Conservation (phyloP, 352 stramenopile species). For the Nothophytophthora sp. region DNA sequence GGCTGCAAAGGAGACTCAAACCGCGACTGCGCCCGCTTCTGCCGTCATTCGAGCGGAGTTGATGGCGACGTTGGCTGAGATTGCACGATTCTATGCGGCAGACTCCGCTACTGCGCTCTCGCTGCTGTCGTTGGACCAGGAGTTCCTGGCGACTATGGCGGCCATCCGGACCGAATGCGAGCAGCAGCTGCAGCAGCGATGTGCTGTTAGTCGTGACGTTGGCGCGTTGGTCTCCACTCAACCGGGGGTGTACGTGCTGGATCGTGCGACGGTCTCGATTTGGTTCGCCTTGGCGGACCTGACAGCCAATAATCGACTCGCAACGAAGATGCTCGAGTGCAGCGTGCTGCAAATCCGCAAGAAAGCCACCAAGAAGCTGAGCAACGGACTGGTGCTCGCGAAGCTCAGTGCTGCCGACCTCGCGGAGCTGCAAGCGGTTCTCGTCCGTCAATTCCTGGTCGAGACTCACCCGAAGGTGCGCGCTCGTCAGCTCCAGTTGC, state of each 20-base stretch:
- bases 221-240: conserved; percentile 21
- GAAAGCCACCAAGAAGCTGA: conserved; percentile 54
- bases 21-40: too few relatives aligned
- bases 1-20: conserved; percentile 15
- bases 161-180: conserved; percentile 29
- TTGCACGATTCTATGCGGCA: conserved; percentile 34
- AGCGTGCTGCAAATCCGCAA: conserved; percentile 66
- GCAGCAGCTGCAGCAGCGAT: conserved; percentile 31
- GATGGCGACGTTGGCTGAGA: conserved; percentile 46
- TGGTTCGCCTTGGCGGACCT: conserved; percentile 36
- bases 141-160: conserved; percentile 11
- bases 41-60: conserved; percentile 50
- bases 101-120: conserved; percentile 8
- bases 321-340: conserved; percentile 39
- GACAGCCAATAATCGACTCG: conserved; percentile 13
- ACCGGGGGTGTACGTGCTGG: conserved; percentile 44
- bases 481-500: conserved; percentile 50
- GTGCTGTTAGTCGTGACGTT: conserved; percentile 9
- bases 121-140: conserved; percentile 5
- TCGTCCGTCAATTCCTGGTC: conserved; percentile 49
- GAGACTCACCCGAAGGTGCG: conserved; percentile 72
- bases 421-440: conserved; percentile 33
- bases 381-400: conserved; percentile 21
- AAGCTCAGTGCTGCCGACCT: conserved; percentile 7
- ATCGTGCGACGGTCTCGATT: conserved; percentile 52